These are phyloP conservation scores for Lophiotrema nucula DNA, from an alignment of 495 filamentous ascomycete species.

Conservation along the genomic window DNA sequence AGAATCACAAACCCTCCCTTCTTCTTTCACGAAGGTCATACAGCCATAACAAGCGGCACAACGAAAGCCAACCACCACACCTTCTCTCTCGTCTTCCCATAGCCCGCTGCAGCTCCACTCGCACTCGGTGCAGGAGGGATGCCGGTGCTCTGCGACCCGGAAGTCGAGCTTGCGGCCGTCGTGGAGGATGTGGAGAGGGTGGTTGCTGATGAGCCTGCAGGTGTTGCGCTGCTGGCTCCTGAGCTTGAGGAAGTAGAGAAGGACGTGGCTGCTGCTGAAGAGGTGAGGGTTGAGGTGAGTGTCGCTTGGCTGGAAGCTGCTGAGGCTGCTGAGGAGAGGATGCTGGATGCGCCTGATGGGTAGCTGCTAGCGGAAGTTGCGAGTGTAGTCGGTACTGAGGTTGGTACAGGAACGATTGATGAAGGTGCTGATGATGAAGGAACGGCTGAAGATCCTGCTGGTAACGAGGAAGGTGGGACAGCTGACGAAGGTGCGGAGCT, in stretches of 20 bases:
- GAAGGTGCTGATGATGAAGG: not conserved
- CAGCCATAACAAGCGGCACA: not conserved
- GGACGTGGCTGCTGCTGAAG: not conserved
- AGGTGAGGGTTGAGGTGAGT: not conserved
- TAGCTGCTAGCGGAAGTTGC: not conserved
- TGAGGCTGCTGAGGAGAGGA: not conserved
- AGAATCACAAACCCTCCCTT: not conserved
- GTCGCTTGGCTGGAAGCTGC: not conserved
- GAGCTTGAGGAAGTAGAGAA: not conserved
- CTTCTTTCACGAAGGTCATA: not conserved
- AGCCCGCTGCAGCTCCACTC: not conserved
- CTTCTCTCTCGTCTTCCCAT: constrained; percentile 3
- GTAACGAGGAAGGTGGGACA: not conserved
- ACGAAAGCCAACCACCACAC: constrained; percentile 26
- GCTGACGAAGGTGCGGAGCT: not conserved
- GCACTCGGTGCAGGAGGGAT: constrained; percentile 16
- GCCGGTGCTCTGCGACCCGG: not conserved
- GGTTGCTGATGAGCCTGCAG: constrained; percentile 4
- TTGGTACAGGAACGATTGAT: not conserved
- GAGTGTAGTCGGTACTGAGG: not conserved
- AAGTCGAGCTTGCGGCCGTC: not conserved
- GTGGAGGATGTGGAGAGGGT: constrained; percentile 2
- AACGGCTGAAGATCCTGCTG: not conserved
- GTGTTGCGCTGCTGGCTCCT: not conserved
- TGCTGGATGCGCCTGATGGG: not conserved